Percentiles rank a stretch among this genome's conserved stretches.
phyloP scores from a whole-genome alignment of 148 eudicot genomes.

The Polygonum maritimum region DNA sequence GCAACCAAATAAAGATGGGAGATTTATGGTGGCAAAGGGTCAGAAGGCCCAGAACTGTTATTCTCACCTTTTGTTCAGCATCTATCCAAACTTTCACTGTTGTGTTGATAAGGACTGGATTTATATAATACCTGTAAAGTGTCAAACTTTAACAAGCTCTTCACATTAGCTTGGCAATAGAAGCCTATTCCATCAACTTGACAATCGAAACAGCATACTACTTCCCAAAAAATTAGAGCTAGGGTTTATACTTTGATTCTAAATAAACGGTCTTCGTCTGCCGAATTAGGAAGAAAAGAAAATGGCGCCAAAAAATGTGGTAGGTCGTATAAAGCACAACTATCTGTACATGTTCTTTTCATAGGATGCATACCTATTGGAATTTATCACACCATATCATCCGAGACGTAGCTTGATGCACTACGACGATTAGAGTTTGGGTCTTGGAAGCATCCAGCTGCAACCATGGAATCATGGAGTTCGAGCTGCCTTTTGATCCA shows the following conservation, averaged over 20 bases:
- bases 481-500: constrained; percentile 57
- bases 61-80: neutral
- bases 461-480: constrained; percentile 30
- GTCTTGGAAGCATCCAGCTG: constrained; percentile 8
- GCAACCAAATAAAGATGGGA: neutral
- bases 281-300: neutral
- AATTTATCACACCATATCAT: neutral
- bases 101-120: neutral
- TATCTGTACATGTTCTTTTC: neutral
- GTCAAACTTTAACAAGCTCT: neutral
- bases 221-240: neutral
- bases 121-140: too few species aligned
- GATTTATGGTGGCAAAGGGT: neutral
- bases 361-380: neutral
- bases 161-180: neutral
- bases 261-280: neutral
- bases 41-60: neutral
- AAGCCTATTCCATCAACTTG: neutral
- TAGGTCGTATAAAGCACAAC: neutral
- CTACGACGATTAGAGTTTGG: neutral
- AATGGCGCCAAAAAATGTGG: neutral
- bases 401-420: neutral
- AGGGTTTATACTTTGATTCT: too few species aligned
- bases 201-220: neutral
- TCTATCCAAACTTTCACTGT: neutral